Base-by-base conservation (phyloP, 768 basidiomycete genomes). In the Austroboletus festivus region DNA sequence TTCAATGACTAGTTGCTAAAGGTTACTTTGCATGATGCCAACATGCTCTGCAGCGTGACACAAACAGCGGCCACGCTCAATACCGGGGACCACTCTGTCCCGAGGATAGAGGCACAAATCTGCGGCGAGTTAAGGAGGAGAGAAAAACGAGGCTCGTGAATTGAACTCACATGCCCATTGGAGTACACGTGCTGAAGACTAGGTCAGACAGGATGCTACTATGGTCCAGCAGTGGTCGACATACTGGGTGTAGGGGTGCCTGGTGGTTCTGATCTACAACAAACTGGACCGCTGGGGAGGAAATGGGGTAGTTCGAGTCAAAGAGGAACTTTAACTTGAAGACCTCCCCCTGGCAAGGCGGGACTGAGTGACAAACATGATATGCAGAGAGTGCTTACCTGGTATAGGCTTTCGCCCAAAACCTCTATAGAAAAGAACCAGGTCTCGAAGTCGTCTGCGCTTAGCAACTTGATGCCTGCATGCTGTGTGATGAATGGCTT, bases 91-190 rank as follows among this genome's bases (percentile, higher is more conserved):
- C 90, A 93, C 55, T 92, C 91, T 57, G 79, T 86, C 22, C 89
- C 92, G 8, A 94, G 80, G 48, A 94, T 92, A 13, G 88, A 91
- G 9, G 88, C 89, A 61, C 91, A 93, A 56, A 93, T 93, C 86
- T 93, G 33, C 19, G 40, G 31, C 41, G 23, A 41, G 48, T 58
- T 47, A 61, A n/a, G n/a, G 48, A 51, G 47, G 44, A 38, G 45
- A 51, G 47, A 57, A 56, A 40, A 48, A 26, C 33, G 16, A 37
- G 21, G 50, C 3, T 24, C 31, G 20, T 4, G 20, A 47, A 28
- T 12, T 44, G 12, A 20, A 28, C 80, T 54, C 68, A 92, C 85
- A 75, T 89, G 87, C 51, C 91, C 84, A 63, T 92, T 92, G 10
- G 89, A 90, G 64, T 92, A 92, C 38, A 90, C 85, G 58, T 91